Base-by-base conservation (phyloP, 345 rosid genomes). In the Pistacia vera region DNA sequence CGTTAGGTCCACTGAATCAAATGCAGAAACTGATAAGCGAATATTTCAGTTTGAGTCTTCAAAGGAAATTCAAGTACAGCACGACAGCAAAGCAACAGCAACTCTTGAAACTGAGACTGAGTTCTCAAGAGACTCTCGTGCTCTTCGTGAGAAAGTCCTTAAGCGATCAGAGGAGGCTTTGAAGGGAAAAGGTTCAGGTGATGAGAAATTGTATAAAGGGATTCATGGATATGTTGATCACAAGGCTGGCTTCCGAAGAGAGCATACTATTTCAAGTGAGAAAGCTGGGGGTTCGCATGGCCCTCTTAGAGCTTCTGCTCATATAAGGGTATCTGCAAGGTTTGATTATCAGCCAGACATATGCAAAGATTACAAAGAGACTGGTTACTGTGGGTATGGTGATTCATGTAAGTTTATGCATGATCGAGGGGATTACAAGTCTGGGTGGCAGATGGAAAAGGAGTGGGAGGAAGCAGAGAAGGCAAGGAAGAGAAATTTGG, bases 281-380 rank as follows among this genome's bases (percentile, higher is more conserved):
- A 94, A 94, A 80, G 98, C 98, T 13, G 97, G 97, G 22, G 95
- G 98, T 36, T 70, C 97, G 20, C 97, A 92, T 77, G 98, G 98
- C 49, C 97, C 98, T 61, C 86, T 92, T 57, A 88, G 98, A 83
- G 97, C 98, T 64, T 94, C 97, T 75, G 98, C 98, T 70, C 97
- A 94, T 70, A 90, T 94, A 20, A 86, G 97, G 79, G 97, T 91
- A 1, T 90, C 97, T 0, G 97, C 98, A 11, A 92, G 97, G 77
- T 94, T 91, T 70, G 97, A 94, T 85, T 94, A 92, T 80, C 97
- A 92, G 75, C 98, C 97, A 9, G 97, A 94, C 44, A 91, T 94
- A 0, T 94, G 97, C 70, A 94, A 94, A 73, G 98, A 94, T 72
- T 94, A 94, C 85, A 94, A 94, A 80, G 97, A 94, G 75, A 92